These are phyloP conservation scores for Geotrichum klebahnii DNA, from an alignment of 1,139 yeast genomes.

Conservation along the genomic window DNA sequence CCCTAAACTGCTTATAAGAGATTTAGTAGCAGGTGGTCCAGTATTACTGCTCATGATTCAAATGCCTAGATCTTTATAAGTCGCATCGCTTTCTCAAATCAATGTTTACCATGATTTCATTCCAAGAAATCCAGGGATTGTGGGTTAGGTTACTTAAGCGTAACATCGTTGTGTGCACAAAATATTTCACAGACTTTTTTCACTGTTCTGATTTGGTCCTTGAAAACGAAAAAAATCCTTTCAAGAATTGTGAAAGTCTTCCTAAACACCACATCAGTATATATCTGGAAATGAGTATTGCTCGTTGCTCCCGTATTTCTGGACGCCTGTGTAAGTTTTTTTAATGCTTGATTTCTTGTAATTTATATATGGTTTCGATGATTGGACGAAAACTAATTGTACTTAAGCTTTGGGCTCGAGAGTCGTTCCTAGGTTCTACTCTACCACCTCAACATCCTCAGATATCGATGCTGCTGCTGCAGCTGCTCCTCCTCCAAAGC, in stretches of 20 bases:
- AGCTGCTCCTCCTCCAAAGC: constrained; percentile 14
- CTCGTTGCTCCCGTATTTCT: constrained; percentile 17
- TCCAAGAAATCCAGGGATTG: background rate
- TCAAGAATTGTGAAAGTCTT: background rate
- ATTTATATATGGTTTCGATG: no score
- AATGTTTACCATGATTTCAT: no score
- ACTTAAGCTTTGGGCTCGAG: constrained; percentile 12
- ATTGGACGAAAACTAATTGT: no score
- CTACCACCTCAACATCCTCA: constrained; percentile 10
- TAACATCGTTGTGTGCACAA: constrained; percentile 10
- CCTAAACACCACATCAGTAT: background rate
- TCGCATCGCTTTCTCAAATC: no score
- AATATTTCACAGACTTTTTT: constrained; percentile 14
- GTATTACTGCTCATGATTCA: constrained; percentile 4
- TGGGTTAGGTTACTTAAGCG: constrained; percentile 14
- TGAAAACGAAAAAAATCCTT: background rate
- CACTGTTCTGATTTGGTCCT: constrained; percentile 15
- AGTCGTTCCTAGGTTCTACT: constrained; percentile 19
- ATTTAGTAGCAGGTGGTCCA: background rate
- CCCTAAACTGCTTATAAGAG: background rate
- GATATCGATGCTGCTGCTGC: constrained; percentile 6
- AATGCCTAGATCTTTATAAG: background rate
- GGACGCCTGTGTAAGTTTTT: constrained; percentile 12
- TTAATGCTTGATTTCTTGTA: background rate
- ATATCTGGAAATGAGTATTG: constrained; percentile 13